Evolutionary conservation across 805 yeast genomes (phyloP).

Genomic region (Wickerhamiella sorbophila): DNA sequence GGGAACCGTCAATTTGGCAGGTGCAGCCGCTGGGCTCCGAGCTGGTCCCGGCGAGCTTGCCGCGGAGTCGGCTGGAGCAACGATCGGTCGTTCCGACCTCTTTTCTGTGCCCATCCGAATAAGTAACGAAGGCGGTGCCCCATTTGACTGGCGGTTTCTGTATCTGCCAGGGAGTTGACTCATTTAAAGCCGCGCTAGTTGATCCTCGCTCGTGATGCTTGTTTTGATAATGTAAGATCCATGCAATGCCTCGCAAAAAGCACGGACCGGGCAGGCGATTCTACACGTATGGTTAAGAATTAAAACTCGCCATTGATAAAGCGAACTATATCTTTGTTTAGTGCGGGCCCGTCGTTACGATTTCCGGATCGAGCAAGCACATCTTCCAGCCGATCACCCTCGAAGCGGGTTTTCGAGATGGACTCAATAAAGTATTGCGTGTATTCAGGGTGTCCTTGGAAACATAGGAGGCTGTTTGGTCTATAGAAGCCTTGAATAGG

Average conservation of each 20-base stretch:
- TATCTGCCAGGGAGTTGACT: conserved; percentile 2
- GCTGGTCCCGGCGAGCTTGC: not conserved
- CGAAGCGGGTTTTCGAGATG: conserved; percentile 22
- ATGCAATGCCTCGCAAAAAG: too few species aligned
- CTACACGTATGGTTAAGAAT: too few species aligned
- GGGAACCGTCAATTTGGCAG: conserved; percentile 4
- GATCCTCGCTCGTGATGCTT: too few species aligned
- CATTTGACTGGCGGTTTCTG: not conserved
- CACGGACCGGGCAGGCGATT: too few species aligned
- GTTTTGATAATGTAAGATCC: too few species aligned
- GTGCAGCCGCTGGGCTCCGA: not conserved
- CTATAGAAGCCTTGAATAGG: conserved; percentile 52
- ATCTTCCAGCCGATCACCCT: conserved; percentile 10
- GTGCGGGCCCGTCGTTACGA: conserved; percentile 30
- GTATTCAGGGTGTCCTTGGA: conserved; percentile 91
- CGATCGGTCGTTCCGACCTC: not conserved
- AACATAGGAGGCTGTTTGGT: conserved; percentile 39
- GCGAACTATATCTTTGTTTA: conserved; percentile 28
- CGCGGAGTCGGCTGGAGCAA: not conserved
- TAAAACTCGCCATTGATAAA: conserved; percentile 25
- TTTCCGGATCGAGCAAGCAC: conserved; percentile 21
- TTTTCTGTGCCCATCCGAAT: not conserved
- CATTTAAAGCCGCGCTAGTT: too few species aligned
- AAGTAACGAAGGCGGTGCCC: not conserved
- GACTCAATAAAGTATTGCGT: conserved; percentile 23